phyloP scores from a whole-genome alignment of 2,329 filamentous ascomycete genomes.

The Phyllachora maydis region DNA sequence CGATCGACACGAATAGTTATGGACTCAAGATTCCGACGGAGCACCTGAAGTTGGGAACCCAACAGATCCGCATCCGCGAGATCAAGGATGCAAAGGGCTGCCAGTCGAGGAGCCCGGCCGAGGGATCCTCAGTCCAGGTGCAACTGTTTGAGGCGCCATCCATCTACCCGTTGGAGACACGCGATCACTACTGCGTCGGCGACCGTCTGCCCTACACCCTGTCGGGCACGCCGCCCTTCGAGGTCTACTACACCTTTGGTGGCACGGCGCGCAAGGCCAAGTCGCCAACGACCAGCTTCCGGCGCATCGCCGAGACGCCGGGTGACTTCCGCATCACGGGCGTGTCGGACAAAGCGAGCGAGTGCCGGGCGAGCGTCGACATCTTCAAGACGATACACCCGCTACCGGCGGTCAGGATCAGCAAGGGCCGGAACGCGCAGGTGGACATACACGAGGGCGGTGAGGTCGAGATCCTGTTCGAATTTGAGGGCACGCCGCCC shows the following conservation, averaged over 20 bases:
- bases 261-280: slow-evolving; percentile 60
- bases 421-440: slow-evolving; percentile 57
- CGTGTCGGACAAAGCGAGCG: slow-evolving; percentile 70
- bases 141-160: slow-evolving; percentile 84
- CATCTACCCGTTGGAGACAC: slow-evolving; percentile 71
- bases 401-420: slow-evolving; percentile 79
- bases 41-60: slow-evolving; percentile 71
- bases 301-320: slow-evolving; percentile 77
- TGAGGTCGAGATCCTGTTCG: slow-evolving; percentile 80
- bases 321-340: slow-evolving; percentile 77
- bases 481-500: slow-evolving; percentile 86
- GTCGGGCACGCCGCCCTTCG: slow-evolving; percentile 78
- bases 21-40: slow-evolving; percentile 70
- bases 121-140: slow-evolving; percentile 64
- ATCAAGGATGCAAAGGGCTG: slow-evolving; percentile 79
- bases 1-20: slow-evolving; percentile 55
- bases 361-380: slow-evolving; percentile 63
- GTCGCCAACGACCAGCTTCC: slow-evolving; percentile 64
- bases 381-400: slow-evolving; percentile 74
- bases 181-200: slow-evolving; percentile 82
- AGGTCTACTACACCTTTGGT: slow-evolving; percentile 80
- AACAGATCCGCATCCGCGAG: slow-evolving; percentile 73
- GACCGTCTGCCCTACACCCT: slow-evolving; percentile 86
- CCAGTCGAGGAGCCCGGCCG: slow-evolving; percentile 52
- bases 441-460: slow-evolving; percentile 95